Evolutionary conservation across 2,329 filamentous ascomycete species (phyloP).

Genomic region (Penicillium sp.): DNA sequence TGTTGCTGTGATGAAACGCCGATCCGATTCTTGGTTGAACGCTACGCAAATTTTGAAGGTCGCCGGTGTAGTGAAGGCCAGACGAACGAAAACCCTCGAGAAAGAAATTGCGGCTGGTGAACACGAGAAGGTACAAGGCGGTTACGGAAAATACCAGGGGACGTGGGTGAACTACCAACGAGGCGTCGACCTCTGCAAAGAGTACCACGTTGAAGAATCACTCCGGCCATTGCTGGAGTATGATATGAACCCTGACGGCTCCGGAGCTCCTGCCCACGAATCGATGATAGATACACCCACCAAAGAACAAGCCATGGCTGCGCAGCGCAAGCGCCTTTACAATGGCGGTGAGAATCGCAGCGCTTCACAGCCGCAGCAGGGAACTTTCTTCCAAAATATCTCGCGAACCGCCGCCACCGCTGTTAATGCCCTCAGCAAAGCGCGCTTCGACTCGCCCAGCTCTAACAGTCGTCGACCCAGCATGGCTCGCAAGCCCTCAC

Average conservation of each 20-base stretch:
- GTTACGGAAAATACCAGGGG: constrained; percentile 98
- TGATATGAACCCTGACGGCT: constrained; percentile 52
- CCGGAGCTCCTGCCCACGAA: constrained; percentile 68
- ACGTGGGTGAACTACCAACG: constrained; percentile 97
- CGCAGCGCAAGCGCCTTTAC: constrained; percentile 88
- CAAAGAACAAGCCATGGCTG: constrained; percentile 98
- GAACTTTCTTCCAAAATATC: constrained; percentile 97
- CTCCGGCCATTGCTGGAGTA: constrained; percentile 52
- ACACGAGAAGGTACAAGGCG: constrained; percentile 97
- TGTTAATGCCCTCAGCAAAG: constrained; percentile 94
- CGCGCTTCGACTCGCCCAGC: constrained; percentile 80
- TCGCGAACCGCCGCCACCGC: constrained; percentile 90
- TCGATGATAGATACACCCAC: constrained; percentile 83
- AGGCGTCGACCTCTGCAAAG: constrained; percentile 85
- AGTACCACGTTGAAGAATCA: constrained; percentile 58
- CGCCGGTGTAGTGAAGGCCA: constrained; percentile 94
- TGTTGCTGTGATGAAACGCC: constrained; percentile 91
- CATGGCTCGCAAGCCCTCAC: constrained; percentile 69
- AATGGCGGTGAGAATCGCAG: constrained; percentile 70
- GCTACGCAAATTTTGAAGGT: constrained; percentile 98
- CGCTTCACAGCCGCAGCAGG: constrained; percentile 63
- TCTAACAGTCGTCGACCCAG: constrained; percentile 66
- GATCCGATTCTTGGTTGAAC: constrained; percentile 94
- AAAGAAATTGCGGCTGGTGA: constrained; percentile 96
- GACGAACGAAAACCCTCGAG: constrained; percentile 94